Evolutionary conservation across 371 early-diverging fungal genomes (phyloP), one percentile per base, ranked within the genome.

Genomic region (Mucor irregularis): DNA sequence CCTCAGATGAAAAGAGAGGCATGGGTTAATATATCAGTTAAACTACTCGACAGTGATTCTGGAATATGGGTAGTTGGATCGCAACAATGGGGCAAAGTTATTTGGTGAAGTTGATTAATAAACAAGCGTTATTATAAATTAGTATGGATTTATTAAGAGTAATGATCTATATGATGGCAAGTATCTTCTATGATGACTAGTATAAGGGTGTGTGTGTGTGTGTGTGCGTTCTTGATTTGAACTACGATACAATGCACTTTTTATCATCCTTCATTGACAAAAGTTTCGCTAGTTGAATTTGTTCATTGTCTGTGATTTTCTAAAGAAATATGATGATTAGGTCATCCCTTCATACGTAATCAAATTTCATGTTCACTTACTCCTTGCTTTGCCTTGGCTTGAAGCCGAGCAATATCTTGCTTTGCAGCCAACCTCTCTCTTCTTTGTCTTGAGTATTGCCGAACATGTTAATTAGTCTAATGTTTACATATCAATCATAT

Each of bases 281-380:
- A 19, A 64, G 55, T 28, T 69, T 76, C n/a, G 73, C 73, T 21
- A 76, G 48, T 31, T 60, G 62, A 2, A 72, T 33, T 45, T 76
- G 68, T 42, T 76, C 76, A 33, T 48, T 33, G 22, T 76, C 76
- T 10, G 76, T 68, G 13, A 76, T 61, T 7, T 35, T 55, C 61
- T 38, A 38, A 38, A 38, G 19, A 17, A 2, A 35, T 11, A 38
- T n/a, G 9, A 38, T 9, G 7, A 38, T 4, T 21, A 19, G 35
- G 11, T 34, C 4, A 14, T 11, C 2, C 10, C 35, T 10, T 34
- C 35, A 34, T 34, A 4, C n/a, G n/a, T 34, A 3, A 6, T 34
- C 10, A n/a, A n/a, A n/a, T n/a, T n/a, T n/a, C n/a, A n/a, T n/a
- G n/a, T n/a, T n/a, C n/a, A n/a, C 19, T 38, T 38, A 38, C 39